These are phyloP conservation scores for Mycosphaerelloides madeirae DNA, from an alignment of 2,329 filamentous ascomycete species.

Conservation along the genomic window DNA sequence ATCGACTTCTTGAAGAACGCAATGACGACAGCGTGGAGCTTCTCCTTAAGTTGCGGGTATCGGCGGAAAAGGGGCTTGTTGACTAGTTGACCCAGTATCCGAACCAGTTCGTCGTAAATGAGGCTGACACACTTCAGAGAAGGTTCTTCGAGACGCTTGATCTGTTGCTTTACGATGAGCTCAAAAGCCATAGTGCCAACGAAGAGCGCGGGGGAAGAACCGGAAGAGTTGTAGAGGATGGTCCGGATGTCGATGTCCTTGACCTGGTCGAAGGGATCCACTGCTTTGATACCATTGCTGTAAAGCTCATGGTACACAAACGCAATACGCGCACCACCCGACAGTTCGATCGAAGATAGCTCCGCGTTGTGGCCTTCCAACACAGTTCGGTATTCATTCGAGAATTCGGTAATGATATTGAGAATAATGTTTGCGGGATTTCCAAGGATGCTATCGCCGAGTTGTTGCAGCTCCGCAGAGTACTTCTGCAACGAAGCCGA, in stretches of 20 bases:
- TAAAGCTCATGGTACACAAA: conserved; percentile 99
- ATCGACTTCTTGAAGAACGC: conserved; percentile 96
- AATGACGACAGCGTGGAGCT: conserved; percentile 89
- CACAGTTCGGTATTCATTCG: conserved; percentile 93
- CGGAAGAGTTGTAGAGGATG: conserved; percentile 98
- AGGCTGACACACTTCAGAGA: conserved; percentile 96
- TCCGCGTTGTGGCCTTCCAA: conserved; percentile 96
- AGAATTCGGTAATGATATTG: conserved; percentile 98
- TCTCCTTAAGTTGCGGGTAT: conserved; percentile 94
- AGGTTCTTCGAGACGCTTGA: conserved; percentile 91
- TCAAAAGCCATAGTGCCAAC: conserved; percentile 98
- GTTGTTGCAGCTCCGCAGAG: conserved; percentile 67
- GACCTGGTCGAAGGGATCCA: conserved; percentile 95
- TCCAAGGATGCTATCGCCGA: conserved; percentile 91
- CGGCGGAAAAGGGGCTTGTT: conserved; percentile 84
- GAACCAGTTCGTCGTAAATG: conserved; percentile 94
- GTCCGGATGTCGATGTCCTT: conserved; percentile 98
- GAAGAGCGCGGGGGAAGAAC: conserved; percentile 91
- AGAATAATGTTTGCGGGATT: conserved; percentile 95
- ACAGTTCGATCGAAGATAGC: conserved; percentile 87
- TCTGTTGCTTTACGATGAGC: conserved; percentile 97
- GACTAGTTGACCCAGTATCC: conserved; percentile 86
- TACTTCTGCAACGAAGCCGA: conserved; percentile 93
- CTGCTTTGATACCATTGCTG: conserved; percentile 92
- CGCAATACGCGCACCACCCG: conserved; percentile 94